Percentiles rank a stretch among this genome's conserved stretches.
Evolutionary conservation across 331 rosid genomes (phyloP).

Genomic region (Pyrus hybrid): DNA sequence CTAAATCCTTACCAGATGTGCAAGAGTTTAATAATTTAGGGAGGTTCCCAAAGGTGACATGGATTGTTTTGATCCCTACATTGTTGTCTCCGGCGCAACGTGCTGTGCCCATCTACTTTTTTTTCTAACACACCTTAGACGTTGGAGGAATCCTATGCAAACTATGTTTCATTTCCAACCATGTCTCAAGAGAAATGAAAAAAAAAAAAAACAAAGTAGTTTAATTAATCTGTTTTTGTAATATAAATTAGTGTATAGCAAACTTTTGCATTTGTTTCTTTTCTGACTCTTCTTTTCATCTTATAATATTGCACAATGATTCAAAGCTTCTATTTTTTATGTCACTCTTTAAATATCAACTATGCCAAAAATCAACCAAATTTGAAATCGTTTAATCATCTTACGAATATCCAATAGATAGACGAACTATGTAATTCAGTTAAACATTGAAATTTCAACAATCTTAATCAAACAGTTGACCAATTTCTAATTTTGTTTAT

Average conservation of each 20-base stretch:
- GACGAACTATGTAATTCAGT: no score
- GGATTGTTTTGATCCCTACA: slow-evolving; percentile 23
- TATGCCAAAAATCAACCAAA: neutral
- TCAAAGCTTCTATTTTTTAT: neutral
- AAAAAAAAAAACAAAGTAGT: neutral
- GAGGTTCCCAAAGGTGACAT: neutral
- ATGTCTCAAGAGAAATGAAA: neutral
- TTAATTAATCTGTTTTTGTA: neutral
- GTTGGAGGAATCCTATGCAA: slow-evolving; percentile 24
- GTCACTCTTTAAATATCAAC: no score
- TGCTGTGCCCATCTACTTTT: slow-evolving; percentile 13
- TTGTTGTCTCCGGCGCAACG: slow-evolving; percentile 19
- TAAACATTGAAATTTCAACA: neutral
- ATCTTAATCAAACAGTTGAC: no score
- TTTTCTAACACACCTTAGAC: no score
- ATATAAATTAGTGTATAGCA: no score
- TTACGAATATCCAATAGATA: neutral
- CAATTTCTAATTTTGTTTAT: neutral
- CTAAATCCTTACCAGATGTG: neutral
- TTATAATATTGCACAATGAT: neutral
- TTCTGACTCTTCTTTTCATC: neutral
- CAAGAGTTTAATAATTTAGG: slow-evolving; percentile 15
- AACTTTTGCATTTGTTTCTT: no score
- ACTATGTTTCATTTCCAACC: slow-evolving; percentile 19
- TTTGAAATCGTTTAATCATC: no score